These are phyloP conservation scores for Chytriomyces sp. DNA, from an alignment of 192 early-diverging fungal species.

Conservation along the genomic window DNA sequence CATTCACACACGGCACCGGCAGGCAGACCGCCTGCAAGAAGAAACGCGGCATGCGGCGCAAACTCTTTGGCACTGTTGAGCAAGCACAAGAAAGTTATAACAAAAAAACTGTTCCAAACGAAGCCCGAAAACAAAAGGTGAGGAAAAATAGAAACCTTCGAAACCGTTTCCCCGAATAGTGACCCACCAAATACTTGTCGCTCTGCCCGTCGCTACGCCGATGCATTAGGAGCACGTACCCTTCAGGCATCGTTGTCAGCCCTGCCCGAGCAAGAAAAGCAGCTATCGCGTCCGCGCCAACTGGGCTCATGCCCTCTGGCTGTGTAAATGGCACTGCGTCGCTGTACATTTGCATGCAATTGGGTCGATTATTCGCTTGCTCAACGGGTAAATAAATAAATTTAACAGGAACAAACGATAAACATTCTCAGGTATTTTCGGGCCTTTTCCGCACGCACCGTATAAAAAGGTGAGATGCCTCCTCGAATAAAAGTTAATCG, in stretches of 20 bases:
- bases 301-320: background rate
- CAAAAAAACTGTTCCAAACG: background rate
- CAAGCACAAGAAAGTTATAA: background rate
- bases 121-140: background rate
- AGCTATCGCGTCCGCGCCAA: background rate
- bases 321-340: constrained; percentile 16
- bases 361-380: background rate
- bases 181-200: constrained; percentile 27
- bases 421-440: background rate
- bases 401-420: background rate
- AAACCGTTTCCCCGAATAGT: constrained; percentile 5
- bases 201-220: background rate
- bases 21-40: background rate
- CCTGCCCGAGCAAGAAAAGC: background rate
- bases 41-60: constrained; percentile 8
- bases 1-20: background rate
- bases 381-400: background rate
- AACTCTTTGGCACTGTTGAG: constrained; percentile 25
- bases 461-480: background rate
- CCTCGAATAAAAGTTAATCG: background rate
- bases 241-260: constrained; percentile 1
- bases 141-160: background rate
- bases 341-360: background rate
- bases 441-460: background rate
- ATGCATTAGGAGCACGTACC: constrained; percentile 7